A percentile compares a stretch with the other conserved stretches of the same genome.
These are phyloP conservation scores for Intubia oerlemansii DNA, from an alignment of 2,329 filamentous ascomycete genomes.

Conservation along the genomic window DNA sequence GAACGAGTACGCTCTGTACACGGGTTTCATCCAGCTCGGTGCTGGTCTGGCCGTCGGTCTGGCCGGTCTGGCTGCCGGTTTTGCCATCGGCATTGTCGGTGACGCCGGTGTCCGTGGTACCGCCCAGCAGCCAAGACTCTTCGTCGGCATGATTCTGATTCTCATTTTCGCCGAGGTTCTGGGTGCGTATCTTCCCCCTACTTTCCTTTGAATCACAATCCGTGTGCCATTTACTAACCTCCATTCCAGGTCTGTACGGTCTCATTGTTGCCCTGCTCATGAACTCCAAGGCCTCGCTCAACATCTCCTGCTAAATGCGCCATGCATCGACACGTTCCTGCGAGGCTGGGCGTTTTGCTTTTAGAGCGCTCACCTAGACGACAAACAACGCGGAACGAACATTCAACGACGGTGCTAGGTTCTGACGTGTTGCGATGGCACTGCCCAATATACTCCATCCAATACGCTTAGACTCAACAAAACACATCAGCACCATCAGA, in stretches of 20 bases:
- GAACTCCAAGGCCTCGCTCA: conserved; percentile 75
- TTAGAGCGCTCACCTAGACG: too few relatives aligned
- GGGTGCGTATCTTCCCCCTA: conserved; percentile 35
- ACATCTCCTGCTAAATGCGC: conserved; percentile 34
- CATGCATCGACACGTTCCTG: too few relatives aligned
- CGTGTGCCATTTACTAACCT: conserved; percentile 13
- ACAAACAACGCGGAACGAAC: too few relatives aligned
- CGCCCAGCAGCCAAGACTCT: conserved; percentile 65
- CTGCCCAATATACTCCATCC: too few relatives aligned
- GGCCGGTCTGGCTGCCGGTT: conserved; percentile 64
- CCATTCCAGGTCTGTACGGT: conserved; percentile 83
- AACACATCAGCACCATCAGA: too few relatives aligned
- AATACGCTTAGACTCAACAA: too few relatives aligned
- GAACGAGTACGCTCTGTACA: conserved; percentile 47
- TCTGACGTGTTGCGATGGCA: too few relatives aligned
- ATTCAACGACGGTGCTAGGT: too few relatives aligned
- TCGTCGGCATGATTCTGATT: conserved; percentile 96
- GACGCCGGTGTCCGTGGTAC: conserved; percentile 77
- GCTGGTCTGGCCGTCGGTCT: conserved; percentile 67
- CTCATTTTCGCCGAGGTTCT: conserved; percentile 99
- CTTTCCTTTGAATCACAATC: conserved; percentile 2
- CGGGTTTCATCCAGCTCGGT: conserved; percentile 69
- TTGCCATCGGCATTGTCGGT: conserved; percentile 74
- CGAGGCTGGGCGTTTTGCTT: neutral
- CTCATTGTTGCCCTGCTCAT: conserved; percentile 97